Percentiles rank a stretch among this genome's conserved stretches.
Conservation (phyloP, 2,329 filamentous ascomycete species). For the Coleophoma cylindrospora region DNA sequence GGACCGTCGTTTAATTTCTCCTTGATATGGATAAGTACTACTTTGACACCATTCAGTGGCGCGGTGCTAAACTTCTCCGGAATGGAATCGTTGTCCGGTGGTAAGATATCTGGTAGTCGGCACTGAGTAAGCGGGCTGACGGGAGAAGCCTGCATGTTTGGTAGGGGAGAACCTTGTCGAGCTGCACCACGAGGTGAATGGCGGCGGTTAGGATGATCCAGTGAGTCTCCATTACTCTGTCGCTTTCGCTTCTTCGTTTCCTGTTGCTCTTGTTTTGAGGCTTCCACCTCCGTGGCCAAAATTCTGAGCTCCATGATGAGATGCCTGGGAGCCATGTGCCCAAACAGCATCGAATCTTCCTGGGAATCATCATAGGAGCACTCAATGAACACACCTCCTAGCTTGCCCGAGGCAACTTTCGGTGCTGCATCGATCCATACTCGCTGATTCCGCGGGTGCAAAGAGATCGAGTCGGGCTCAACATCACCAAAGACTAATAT, state of each 20-base stretch:
- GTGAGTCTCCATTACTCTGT: constrained; percentile 26
- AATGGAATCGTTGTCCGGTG: neutral
- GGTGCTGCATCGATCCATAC: constrained; percentile 88
- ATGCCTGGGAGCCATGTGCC: constrained; percentile 81
- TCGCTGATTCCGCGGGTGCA: constrained; percentile 72
- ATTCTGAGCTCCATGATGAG: constrained; percentile 72
- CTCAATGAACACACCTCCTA: constrained; percentile 88
- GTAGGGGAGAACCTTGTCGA: neutral
- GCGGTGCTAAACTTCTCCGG: neutral
- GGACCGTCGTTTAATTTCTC: constrained; percentile 73
- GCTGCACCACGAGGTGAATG: neutral
- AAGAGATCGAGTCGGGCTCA: constrained; percentile 81
- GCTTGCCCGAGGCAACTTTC: constrained; percentile 67
- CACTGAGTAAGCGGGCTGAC: constrained; percentile 1
- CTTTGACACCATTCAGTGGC: constrained; percentile 62
- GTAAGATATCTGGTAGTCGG: too few relatives aligned
- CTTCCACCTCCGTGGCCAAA: constrained; percentile 47
- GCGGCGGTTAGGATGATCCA: neutral
- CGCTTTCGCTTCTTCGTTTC: constrained; percentile 62
- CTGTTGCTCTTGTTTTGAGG: constrained; percentile 17
- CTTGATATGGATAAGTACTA: constrained; percentile 93
- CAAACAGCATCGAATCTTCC: constrained; percentile 73
- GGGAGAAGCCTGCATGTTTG: neutral
- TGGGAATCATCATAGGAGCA: constrained; percentile 87
- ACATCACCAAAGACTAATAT: constrained; percentile 94